These are phyloP conservation scores for Stachybotrys chlorohalonatus DNA, from an alignment of 2,329 filamentous ascomycete genomes.

Conservation along the genomic window DNA sequence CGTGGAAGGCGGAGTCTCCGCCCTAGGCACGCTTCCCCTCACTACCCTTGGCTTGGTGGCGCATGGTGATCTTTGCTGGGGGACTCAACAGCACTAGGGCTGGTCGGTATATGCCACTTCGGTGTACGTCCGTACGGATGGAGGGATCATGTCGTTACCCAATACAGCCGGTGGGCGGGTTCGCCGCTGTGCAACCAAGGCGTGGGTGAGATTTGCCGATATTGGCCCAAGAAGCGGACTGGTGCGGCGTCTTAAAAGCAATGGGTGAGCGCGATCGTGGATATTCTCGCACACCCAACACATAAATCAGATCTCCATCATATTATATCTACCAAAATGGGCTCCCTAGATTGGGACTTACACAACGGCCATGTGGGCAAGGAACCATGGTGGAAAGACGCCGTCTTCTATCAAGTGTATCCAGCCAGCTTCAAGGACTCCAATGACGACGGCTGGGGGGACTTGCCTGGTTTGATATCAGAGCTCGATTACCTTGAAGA, in stretches of 20 bases:
- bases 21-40: not conserved
- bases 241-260: not conserved
- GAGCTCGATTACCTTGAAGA: slow-evolving; percentile 55
- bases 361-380: slow-evolving; percentile 21
- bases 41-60: not conserved
- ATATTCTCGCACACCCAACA: not conserved
- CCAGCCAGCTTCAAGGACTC: slow-evolving; percentile 50
- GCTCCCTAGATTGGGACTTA: slow-evolving; percentile 20
- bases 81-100: not conserved
- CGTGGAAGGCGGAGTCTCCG: not conserved
- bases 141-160: too few relatives aligned
- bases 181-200: not conserved
- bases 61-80: not conserved
- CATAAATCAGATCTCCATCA: too few relatives aligned
- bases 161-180: not conserved
- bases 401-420: slow-evolving; percentile 43
- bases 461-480: slow-evolving; percentile 55
- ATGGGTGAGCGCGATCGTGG: not conserved
- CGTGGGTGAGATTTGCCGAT: not conserved
- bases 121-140: too few relatives aligned
- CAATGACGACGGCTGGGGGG: slow-evolving; percentile 53
- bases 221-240: not conserved
- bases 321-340: slow-evolving; percentile 14
- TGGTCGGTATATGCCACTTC: too few relatives aligned
- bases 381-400: slow-evolving; percentile 36